Percentiles rank a stretch among this genome's conserved stretches.
These are phyloP conservation scores for Boletus semigastroideus DNA, from an alignment of 1,284 basidiomycete genomes.

Conservation along the genomic window DNA sequence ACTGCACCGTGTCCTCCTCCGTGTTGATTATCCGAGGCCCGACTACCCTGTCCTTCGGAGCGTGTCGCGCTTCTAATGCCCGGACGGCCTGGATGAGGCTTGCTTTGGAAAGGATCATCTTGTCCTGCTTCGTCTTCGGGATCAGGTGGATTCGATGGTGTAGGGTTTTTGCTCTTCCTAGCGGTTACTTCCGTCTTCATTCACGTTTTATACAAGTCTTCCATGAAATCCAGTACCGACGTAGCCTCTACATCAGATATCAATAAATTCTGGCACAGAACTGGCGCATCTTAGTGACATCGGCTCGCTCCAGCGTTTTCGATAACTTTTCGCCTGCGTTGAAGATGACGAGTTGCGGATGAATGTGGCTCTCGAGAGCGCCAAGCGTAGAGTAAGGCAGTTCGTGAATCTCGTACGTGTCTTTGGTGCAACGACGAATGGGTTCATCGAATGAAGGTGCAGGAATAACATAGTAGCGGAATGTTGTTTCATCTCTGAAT, in stretches of 20 bases:
- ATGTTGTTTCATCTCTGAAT: too few species aligned
- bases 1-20: conserved; percentile 57
- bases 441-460: neutral
- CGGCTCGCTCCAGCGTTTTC: too few species aligned
- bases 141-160: neutral
- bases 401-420: neutral
- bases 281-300: too few species aligned
- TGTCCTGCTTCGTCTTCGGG: neutral
- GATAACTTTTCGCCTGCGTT: neutral
- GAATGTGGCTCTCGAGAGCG: neutral
- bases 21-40: too few species aligned
- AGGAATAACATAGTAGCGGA: too few species aligned
- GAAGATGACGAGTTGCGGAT: conserved; percentile 3
- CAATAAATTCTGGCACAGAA: too few species aligned
- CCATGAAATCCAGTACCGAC: too few species aligned
- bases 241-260: too few species aligned
- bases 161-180: too few species aligned
- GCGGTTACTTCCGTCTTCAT: too few species aligned
- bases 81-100: neutral
- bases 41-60: neutral
- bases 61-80: neutral
- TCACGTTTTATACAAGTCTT: too few species aligned
- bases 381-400: neutral
- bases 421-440: neutral
- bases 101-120: neutral